phyloP scores from a whole-genome alignment of 2,329 filamentous ascomycete species.

The Penicillium verrucosum region DNA sequence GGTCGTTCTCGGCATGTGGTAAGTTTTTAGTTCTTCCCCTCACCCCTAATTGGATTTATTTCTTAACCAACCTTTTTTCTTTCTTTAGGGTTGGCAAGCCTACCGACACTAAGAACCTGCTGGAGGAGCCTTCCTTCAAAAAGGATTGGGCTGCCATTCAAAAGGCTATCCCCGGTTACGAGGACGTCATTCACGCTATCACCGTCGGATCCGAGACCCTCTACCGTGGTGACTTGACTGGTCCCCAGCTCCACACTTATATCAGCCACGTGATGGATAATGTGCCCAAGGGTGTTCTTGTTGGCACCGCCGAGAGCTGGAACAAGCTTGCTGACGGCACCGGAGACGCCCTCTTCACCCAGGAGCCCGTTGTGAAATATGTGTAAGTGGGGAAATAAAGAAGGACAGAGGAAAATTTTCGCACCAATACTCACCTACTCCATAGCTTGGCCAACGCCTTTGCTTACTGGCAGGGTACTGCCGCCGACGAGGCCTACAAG shows the following conservation, averaged over 20 bases:
- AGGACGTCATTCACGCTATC: constrained; percentile 62
- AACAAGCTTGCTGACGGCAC: constrained; percentile 69
- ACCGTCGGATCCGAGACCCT: constrained; percentile 69
- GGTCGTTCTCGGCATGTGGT: constrained; percentile 70
- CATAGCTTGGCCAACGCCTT: constrained; percentile 62
- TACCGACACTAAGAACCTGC: constrained; percentile 40
- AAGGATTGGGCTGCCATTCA: constrained; percentile 59
- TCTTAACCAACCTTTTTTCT: neutral
- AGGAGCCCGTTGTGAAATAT: constrained; percentile 56
- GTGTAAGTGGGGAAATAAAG: constrained; percentile 40
- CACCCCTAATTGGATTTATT: neutral
- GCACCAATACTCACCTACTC: constrained; percentile 24
- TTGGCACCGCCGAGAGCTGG: constrained; percentile 70
- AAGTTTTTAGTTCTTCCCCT: constrained; percentile 23
- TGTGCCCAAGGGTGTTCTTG: constrained; percentile 51
- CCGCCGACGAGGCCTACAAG: constrained; percentile 55
- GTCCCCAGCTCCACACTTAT: constrained; percentile 56
- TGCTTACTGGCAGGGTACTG: constrained; percentile 67
- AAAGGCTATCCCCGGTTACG: constrained; percentile 43
- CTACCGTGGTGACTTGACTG: constrained; percentile 66
- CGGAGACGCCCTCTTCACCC: constrained; percentile 58
- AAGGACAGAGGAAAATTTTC: neutral
- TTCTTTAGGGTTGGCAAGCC: constrained; percentile 19
- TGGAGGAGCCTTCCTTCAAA: constrained; percentile 50
- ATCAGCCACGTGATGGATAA: constrained; percentile 60